These are phyloP conservation scores for Hydnomerulius pinastri DNA, from an alignment of 768 basidiomycete genomes.

Conservation along the genomic window DNA sequence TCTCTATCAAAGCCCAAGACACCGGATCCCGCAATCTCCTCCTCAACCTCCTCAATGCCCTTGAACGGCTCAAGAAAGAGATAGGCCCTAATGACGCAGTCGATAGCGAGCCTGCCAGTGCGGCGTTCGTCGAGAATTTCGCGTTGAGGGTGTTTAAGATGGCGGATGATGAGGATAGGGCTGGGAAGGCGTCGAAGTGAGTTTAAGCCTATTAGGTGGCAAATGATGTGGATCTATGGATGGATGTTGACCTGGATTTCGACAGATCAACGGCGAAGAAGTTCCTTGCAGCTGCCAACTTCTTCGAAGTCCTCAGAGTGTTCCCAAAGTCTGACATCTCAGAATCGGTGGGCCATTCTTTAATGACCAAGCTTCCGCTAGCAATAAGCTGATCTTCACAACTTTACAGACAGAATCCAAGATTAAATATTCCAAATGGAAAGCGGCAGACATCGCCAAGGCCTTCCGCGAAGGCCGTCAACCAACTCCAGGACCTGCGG, in stretches of 20 bases:
- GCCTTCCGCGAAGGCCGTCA: constrained; percentile 91
- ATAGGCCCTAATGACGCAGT: constrained; percentile 79
- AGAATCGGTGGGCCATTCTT: constrained; percentile 50
- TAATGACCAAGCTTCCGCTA: neutral
- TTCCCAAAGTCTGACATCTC: constrained; percentile 64
- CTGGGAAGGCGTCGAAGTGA: constrained; percentile 74
- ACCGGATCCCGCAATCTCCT: constrained; percentile 65
- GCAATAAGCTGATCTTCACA: too few species aligned
- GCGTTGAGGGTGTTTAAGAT: constrained; percentile 83
- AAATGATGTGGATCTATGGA: too few species aligned
- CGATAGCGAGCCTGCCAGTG: constrained; percentile 77
- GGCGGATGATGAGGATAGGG: constrained; percentile 92
- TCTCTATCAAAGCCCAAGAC: constrained; percentile 72
- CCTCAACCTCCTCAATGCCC: constrained; percentile 67
- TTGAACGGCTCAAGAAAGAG: constrained; percentile 80
- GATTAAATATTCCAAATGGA: constrained; percentile 95
- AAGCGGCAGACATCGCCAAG: constrained; percentile 92
- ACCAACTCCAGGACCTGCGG: constrained; percentile 79
- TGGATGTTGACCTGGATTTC: too few species aligned
- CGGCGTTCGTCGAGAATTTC: constrained; percentile 95
- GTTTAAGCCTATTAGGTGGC: too few species aligned
- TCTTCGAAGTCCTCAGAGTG: constrained; percentile 83
- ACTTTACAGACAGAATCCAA: constrained; percentile 73
- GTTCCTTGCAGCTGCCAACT: constrained; percentile 93
- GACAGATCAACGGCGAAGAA: constrained; percentile 86